Base-by-base conservation (phyloP, 2,329 filamentous ascomycete species). In the Aspergillus uvarum region DNA sequence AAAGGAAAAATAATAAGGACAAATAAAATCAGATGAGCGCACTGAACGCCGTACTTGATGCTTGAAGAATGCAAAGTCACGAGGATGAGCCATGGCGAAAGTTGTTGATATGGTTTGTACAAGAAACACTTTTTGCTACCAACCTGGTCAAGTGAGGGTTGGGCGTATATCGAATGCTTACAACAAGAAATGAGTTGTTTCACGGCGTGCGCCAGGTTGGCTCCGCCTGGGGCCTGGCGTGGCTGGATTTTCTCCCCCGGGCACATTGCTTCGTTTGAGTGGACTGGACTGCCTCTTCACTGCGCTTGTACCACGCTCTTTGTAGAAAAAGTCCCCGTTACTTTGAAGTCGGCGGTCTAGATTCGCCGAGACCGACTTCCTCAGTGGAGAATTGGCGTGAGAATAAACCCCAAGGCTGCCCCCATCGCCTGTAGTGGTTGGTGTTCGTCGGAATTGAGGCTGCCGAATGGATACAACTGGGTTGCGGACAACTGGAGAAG, bases 351-450 rank as follows among this genome's bases (percentile, higher is more conserved):
- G 71, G 19, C 70, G 71, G 19, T 79, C 74, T 53, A 80, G 73
- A 54, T 81, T 90, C 75, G 76, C 85, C 76, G 79, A 91, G 67
- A 81, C 86, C 2, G 90, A 83, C 73, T 96, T 96, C 68, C 92
- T 89, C 12, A 98, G 76, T 0, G 94, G 94, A 11, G 91, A 96
- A 47, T 88, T 89, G 5, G 87, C 87, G 73, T 96, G 91, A 5
- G 84, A 89, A 74, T 88, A 92, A 1, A 96, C 83, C 14, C 93
- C 92, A 53, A 96, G 80, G 71, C 84, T 94, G 2, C 93, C 92
- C 16, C 92, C 92, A 71, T 89, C 87, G 10, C 85, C 81, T 19
- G 72, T 72, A 22, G 70, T 69, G 7, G 71, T 67, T 14, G 77
- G 67, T 16, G 77, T 78, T 32, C 80, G 77, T 48, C 80, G 76